These are phyloP conservation scores for Pittosporum tobira DNA, from an alignment of 129 eudicot species.

Conservation along the genomic window DNA sequence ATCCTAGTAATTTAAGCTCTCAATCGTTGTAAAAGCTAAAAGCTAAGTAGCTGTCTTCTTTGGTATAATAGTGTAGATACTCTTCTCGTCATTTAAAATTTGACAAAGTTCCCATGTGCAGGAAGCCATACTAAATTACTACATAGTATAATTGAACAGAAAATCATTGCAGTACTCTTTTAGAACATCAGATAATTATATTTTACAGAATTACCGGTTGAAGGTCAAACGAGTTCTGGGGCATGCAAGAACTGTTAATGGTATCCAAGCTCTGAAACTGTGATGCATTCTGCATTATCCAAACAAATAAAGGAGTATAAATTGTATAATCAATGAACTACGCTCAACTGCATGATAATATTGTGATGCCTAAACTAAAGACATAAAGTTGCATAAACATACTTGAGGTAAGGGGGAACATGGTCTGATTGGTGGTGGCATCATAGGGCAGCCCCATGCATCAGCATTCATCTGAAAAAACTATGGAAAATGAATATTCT, in stretches of 20 bases:
- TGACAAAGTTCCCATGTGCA: too few relatives aligned
- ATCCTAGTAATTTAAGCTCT: too few relatives aligned
- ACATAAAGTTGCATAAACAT: constrained; percentile 13
- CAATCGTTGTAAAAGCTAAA: too few relatives aligned
- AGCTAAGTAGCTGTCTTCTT: too few relatives aligned
- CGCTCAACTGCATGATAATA: constrained; percentile 4
- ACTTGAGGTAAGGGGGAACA: constrained; percentile 48
- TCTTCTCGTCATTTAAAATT: too few relatives aligned
- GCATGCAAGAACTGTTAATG: constrained; percentile 21
- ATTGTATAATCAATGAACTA: background rate
- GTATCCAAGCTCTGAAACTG: constrained; percentile 24
- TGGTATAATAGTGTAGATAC: too few relatives aligned
- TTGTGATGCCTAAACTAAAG: too few relatives aligned
- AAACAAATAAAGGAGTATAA: background rate
- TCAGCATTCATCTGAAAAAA: constrained; percentile 59
- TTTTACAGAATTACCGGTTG: constrained; percentile 36
- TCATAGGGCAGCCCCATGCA: constrained; percentile 77
- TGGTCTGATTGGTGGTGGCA: constrained; percentile 31
- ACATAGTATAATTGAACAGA: too few relatives aligned
- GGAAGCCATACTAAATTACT: too few relatives aligned
- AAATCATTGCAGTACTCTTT: too few relatives aligned
- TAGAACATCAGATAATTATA: too few relatives aligned
- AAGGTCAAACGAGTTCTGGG: constrained; percentile 27
- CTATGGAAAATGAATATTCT: background rate
- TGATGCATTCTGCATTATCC: constrained; percentile 34